A percentile compares a stretch with the other conserved stretches of the same genome.
These are phyloP conservation scores for Wickerhamomyces subpelliculosus DNA, from an alignment of 805 yeast species.

Conservation along the genomic window DNA sequence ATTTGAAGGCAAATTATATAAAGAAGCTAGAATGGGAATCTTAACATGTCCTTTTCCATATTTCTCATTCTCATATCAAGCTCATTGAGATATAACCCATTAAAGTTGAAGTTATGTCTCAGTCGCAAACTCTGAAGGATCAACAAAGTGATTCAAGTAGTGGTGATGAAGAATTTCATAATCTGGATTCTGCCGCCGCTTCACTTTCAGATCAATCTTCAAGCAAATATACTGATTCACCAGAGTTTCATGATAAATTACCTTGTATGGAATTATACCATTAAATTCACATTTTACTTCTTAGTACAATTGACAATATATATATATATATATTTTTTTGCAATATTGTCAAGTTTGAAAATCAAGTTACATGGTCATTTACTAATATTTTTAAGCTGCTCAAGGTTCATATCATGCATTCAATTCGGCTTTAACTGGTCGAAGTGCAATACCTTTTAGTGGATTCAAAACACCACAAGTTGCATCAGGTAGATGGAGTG, in stretches of 20 bases:
- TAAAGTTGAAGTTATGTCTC: no score
- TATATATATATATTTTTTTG: no score
- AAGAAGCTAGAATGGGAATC: no score
- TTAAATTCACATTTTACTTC: no score
- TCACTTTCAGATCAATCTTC: neutral
- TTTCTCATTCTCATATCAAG: no score
- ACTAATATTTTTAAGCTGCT: slow-evolving; percentile 4
- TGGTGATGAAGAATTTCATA: neutral
- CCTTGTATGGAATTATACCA: neutral
- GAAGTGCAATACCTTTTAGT: slow-evolving; percentile 63
- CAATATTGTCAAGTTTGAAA: no score
- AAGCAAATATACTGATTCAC: neutral
- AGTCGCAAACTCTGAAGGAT: no score
- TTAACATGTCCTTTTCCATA: no score
- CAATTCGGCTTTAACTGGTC: slow-evolving; percentile 23
- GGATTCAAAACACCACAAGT: slow-evolving; percentile 93
- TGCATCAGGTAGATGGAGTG: slow-evolving; percentile 64
- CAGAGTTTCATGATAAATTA: neutral
- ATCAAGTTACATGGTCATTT: no score
- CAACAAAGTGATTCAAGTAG: neutral
- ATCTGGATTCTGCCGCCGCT: neutral
- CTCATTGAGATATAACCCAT: no score
- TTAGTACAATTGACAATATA: no score
- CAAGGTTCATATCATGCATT: slow-evolving; percentile 12
- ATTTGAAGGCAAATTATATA: no score